A percentile compares a stretch with the other conserved stretches of the same genome.
These are phyloP conservation scores for Ilyonectria destructans DNA, from an alignment of 2,329 filamentous ascomycete genomes.

Conservation along the genomic window DNA sequence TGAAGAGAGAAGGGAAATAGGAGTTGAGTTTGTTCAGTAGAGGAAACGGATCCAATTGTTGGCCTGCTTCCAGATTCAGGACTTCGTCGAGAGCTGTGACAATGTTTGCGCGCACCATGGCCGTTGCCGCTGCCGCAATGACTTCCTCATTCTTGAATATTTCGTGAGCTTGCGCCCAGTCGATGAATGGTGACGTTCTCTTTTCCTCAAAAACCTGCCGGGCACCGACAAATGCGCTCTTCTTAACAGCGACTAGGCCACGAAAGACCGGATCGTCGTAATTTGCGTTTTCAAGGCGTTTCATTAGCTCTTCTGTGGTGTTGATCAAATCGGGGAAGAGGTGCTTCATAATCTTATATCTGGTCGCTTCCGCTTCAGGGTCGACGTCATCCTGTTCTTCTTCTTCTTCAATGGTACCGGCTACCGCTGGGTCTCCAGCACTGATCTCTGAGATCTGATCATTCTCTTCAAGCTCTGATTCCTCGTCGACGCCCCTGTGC, in stretches of 20 bases:
- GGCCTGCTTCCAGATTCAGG: slow-evolving; percentile 26
- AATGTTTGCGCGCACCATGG: slow-evolving; percentile 55
- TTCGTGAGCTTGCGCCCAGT: slow-evolving; percentile 40
- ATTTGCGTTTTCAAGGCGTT: slow-evolving; percentile 42
- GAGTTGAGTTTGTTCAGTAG: slow-evolving; percentile 53
- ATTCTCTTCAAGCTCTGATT: slow-evolving; percentile 39
- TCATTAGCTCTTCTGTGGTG: slow-evolving; percentile 49
- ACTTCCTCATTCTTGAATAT: slow-evolving; percentile 13
- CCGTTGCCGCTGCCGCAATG: slow-evolving; percentile 17
- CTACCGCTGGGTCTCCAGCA: slow-evolving; percentile 18
- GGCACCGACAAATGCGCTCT: slow-evolving; percentile 47
- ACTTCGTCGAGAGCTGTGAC: slow-evolving; percentile 54
- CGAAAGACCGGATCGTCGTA: slow-evolving; percentile 41
- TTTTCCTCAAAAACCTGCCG: slow-evolving; percentile 47
- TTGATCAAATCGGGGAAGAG: slow-evolving; percentile 49
- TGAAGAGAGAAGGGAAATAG: slow-evolving; percentile 52
- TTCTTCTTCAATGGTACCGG: slow-evolving; percentile 10
- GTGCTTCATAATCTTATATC: slow-evolving; percentile 43
- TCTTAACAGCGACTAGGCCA: slow-evolving; percentile 47
- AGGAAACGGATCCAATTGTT: slow-evolving; percentile 37
- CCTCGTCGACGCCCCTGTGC: slow-evolving; percentile 43
- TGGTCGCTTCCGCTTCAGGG: slow-evolving; percentile 35
- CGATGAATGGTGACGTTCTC: slow-evolving; percentile 48
- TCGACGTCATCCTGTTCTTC: slow-evolving; percentile 25
- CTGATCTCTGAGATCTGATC: slow-evolving; percentile 13